Conservation (phyloP, 768 basidiomycete species). For the Dictyophora rubrovolvata region DNA sequence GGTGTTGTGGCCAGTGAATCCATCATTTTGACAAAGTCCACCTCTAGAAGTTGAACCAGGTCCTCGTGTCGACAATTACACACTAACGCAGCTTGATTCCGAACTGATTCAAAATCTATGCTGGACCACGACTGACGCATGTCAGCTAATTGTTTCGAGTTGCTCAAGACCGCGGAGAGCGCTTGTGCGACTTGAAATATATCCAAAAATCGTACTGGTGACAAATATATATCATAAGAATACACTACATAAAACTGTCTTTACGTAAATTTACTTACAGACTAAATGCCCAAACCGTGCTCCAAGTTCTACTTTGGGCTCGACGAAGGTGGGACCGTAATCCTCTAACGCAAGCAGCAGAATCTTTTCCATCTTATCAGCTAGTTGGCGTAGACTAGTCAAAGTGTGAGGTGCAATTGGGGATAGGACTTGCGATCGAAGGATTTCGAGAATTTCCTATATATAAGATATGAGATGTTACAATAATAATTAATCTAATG, state of each 20-base stretch:
- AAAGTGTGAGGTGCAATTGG: constrained; percentile 60
- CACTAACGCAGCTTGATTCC: constrained; percentile 86
- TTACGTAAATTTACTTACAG: constrained; percentile 39
- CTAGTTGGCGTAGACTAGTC: constrained; percentile 65
- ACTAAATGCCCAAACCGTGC: constrained; percentile 87
- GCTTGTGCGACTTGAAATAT: constrained; percentile 90
- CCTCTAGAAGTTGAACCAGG: constrained; percentile 73
- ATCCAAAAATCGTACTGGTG: constrained; percentile 76
- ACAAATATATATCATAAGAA: constrained; percentile 10
- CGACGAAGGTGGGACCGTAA: constrained; percentile 83
- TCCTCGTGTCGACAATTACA: constrained; percentile 91
- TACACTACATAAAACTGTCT: neutral
- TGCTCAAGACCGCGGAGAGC: constrained; percentile 76
- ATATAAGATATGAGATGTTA: constrained; percentile 16
- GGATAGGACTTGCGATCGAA: constrained; percentile 77
- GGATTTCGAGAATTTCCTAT: constrained; percentile 79
- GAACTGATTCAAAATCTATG: constrained; percentile 83
- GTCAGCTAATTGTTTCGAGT: constrained; percentile 73
- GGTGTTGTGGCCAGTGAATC: constrained; percentile 59
- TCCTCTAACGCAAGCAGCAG: constrained; percentile 68
- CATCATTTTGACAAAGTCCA: constrained; percentile 72
- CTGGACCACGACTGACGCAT: constrained; percentile 85
- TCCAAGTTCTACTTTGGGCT: constrained; percentile 84
- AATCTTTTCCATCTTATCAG: constrained; percentile 88
- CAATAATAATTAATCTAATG: constrained; percentile 9